A percentile compares a stretch with the other conserved stretches of the same genome.
Evolutionary conservation across 495 filamentous ascomycete genomes (phyloP).

Genomic region (Trichoderma virens): DNA sequence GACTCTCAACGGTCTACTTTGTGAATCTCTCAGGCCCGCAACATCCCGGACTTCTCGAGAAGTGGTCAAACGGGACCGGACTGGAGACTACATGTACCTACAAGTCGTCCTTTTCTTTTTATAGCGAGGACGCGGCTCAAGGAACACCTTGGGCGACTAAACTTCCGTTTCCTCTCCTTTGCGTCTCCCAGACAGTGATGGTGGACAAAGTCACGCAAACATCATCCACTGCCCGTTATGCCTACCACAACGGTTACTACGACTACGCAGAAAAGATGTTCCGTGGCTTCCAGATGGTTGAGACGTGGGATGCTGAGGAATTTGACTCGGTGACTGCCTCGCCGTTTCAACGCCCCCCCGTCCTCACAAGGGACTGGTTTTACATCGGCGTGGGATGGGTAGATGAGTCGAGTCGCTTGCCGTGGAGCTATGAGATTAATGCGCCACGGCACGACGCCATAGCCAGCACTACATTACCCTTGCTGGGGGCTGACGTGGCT

Average conservation of each 20-base stretch:
- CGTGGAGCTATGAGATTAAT: too few species aligned
- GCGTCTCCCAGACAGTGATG: slow-evolving; percentile 13
- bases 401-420: too few species aligned
- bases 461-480: too few species aligned
- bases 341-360: slow-evolving; percentile 5
- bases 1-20: slow-evolving; percentile 14
- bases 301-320: slow-evolving; percentile 16
- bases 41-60: slow-evolving; percentile 22
- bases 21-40: slow-evolving; percentile 24
- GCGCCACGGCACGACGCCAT: too few species aligned
- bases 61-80: slow-evolving; percentile 18
- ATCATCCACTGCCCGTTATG: slow-evolving; percentile 14
- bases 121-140: too few species aligned
- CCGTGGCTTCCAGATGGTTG: slow-evolving; percentile 24
- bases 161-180: slow-evolving; percentile 27
- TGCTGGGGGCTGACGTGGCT: too few species aligned
- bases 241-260: slow-evolving; percentile 32
- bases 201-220: slow-evolving; percentile 19
- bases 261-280: slow-evolving; percentile 29
- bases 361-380: slow-evolving; percentile 22
- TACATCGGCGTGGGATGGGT: not conserved
- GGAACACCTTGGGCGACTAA: slow-evolving; percentile 25
- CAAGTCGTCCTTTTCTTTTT: too few species aligned
- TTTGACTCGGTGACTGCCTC: slow-evolving; percentile 13
- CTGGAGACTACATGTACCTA: too few species aligned